Evolutionary conservation across 306 rosid species (phyloP).

Genomic region (Quillaja saponaria): DNA sequence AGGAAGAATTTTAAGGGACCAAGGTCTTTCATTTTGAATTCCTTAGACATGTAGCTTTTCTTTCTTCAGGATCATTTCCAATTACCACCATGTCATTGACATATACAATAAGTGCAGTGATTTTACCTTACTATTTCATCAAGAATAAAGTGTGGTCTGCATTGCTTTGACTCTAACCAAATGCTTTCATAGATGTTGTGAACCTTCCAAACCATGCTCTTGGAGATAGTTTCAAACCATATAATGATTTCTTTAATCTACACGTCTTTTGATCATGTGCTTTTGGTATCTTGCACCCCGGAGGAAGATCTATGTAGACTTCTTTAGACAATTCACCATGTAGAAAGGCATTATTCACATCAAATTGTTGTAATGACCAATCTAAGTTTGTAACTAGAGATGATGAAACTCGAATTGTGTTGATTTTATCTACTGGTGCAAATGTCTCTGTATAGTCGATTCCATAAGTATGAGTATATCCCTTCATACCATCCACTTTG

Average conservation of each 20-base stretch:
- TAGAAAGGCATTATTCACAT: background rate
- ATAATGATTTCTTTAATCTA: background rate
- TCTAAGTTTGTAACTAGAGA: constrained; percentile 2
- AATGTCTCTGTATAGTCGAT: background rate
- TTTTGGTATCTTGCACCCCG: background rate
- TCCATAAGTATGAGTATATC: background rate
- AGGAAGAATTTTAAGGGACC: background rate
- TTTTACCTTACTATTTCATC: background rate
- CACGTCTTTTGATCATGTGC: background rate
- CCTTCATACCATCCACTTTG: background rate
- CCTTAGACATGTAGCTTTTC: background rate
- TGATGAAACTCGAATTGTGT: background rate
- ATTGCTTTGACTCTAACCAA: background rate
- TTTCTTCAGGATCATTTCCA: background rate
- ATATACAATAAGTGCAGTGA: background rate
- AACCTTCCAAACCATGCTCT: background rate
- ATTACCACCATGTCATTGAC: background rate
- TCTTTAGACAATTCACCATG: background rate
- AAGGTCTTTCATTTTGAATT: constrained; percentile 7
- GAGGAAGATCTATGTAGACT: background rate
- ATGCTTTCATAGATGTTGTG: background rate
- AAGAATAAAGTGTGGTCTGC: background rate
- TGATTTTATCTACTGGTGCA: background rate
- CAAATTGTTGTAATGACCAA: background rate
- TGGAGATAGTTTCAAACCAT: background rate